Percentiles rank a stretch among this genome's conserved stretches.
phyloP scores from a whole-genome alignment of 257 asterid genomes.

The Thymus quinquecostatus region DNA sequence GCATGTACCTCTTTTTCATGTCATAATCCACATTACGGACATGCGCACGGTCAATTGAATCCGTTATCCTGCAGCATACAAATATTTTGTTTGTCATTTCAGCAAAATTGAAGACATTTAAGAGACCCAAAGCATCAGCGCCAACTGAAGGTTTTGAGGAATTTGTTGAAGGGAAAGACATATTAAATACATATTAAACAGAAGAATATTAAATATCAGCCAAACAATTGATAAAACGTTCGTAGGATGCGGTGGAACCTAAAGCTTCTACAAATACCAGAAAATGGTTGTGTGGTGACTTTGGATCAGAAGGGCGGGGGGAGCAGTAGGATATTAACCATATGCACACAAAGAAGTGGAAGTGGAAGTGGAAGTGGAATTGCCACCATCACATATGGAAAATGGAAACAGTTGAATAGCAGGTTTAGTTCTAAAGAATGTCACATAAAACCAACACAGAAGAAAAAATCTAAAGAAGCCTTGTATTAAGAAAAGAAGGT shows the following conservation, averaged over 20 bases:
- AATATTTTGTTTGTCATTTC: conserved; percentile 29
- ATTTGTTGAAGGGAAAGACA: background rate
- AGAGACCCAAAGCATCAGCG: conserved; percentile 23
- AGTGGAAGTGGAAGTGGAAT: conserved; percentile 19
- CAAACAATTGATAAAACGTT: conserved; percentile 2
- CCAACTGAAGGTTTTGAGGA: conserved; percentile 17
- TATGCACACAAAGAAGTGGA: conserved; percentile 19
- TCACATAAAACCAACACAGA: background rate
- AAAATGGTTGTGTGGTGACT: background rate
- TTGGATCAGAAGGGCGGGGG: background rate
- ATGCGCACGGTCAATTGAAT: conserved; percentile 79
- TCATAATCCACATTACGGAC: conserved; percentile 85
- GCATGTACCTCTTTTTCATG: conserved; percentile 76
- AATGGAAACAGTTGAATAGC: background rate
- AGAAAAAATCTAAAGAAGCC: conserved; percentile 11
- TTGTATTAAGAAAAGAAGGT: conserved; percentile 14
- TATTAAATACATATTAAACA: background rate
- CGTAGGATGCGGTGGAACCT: conserved; percentile 15
- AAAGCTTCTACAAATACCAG: conserved; percentile 22
- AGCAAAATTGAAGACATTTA: conserved; percentile 1
- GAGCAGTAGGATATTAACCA: background rate
- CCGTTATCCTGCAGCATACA: conserved; percentile 66
- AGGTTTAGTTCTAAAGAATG: conserved; percentile 7
- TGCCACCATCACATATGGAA: conserved; percentile 12
- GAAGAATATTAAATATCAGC: background rate